Evolutionary conservation across 2,329 filamentous ascomycete species (phyloP).

Genomic region (Colletotrichum liriopes): DNA sequence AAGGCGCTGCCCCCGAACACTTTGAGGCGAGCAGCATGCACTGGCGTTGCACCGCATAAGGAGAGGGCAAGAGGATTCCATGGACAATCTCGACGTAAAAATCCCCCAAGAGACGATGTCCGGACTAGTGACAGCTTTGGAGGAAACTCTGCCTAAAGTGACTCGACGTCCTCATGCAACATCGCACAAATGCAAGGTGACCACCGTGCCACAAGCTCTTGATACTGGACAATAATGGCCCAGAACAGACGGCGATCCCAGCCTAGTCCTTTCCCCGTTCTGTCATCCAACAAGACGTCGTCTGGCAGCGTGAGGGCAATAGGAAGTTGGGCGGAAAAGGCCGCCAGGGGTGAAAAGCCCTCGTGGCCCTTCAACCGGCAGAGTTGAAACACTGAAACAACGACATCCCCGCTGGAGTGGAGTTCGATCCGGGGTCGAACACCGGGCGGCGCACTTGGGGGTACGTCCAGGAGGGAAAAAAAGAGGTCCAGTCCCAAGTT

Average conservation of each 20-base stretch:
- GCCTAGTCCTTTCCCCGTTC: neutral
- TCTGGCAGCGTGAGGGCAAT: constrained; percentile 1
- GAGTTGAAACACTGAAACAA: constrained; percentile 44
- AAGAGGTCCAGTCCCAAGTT: constrained; percentile 26
- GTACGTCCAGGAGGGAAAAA: neutral
- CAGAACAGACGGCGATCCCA: neutral
- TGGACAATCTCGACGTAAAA: neutral
- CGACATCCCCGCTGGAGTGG: constrained; percentile 37
- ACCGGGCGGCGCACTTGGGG: constrained; percentile 29
- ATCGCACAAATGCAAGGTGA: constrained; percentile 6
- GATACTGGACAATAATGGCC: neutral
- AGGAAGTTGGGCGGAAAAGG: constrained; percentile 5
- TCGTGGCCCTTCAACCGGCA: constrained; percentile 30
- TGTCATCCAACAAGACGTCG: constrained; percentile 17
- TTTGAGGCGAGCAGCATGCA: constrained; percentile 12
- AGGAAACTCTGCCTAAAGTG: neutral
- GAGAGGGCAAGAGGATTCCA: neutral
- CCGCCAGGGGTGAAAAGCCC: constrained; percentile 22
- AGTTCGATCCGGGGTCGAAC: constrained; percentile 37
- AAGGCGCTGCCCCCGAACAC: neutral
- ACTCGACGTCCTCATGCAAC: constrained; percentile 16
- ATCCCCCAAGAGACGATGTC: neutral
- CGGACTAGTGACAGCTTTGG: neutral
- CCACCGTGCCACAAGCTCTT: constrained; percentile 5
- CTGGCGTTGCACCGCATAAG: constrained; percentile 10